phyloP scores from a whole-genome alignment of 495 filamentous ascomycete genomes.

The Melanomma pulvis-pyrius region DNA sequence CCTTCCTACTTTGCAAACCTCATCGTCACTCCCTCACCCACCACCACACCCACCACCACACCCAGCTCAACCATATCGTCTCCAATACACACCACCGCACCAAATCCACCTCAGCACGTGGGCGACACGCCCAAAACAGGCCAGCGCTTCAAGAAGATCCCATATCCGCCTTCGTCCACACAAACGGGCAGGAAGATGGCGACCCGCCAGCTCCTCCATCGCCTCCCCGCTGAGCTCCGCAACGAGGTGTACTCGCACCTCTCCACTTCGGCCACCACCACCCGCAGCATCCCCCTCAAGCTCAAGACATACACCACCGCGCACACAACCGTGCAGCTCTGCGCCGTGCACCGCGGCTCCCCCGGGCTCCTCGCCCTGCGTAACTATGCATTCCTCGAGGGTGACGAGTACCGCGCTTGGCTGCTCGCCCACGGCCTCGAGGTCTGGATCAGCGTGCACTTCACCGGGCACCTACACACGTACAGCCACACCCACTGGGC shows the following conservation, averaged over 20 bases:
- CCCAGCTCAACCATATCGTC: not conserved
- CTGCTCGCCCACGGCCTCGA: slow-evolving; percentile 2
- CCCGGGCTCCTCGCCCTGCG: slow-evolving; percentile 2
- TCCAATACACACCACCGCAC: not conserved
- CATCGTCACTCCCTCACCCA: not conserved
- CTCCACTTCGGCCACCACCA: not conserved
- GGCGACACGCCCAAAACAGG: not conserved
- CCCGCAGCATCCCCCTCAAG: not conserved
- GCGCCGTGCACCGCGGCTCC: slow-evolving; percentile 2
- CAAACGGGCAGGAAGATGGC: slow-evolving; percentile 7
- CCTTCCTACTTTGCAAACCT: not conserved
- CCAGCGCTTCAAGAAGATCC: not conserved
- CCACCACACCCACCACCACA: not conserved
- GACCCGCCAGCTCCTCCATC: slow-evolving; percentile 4
- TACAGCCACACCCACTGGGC: not conserved
- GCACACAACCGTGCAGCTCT: slow-evolving; percentile 2
- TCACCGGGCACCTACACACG: slow-evolving; percentile 5
- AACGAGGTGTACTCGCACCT: slow-evolving; percentile 17
- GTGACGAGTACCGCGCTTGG: not conserved
- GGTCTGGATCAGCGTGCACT: slow-evolving; percentile 3
- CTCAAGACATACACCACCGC: slow-evolving; percentile 2
- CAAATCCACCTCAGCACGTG: not conserved
- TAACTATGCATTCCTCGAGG: slow-evolving; percentile 5
- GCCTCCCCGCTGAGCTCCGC: slow-evolving; percentile 19
- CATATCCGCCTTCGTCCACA: not conserved